phyloP scores from a whole-genome alignment of 805 yeast species.

The Saccharomycopsis fodiens region DNA sequence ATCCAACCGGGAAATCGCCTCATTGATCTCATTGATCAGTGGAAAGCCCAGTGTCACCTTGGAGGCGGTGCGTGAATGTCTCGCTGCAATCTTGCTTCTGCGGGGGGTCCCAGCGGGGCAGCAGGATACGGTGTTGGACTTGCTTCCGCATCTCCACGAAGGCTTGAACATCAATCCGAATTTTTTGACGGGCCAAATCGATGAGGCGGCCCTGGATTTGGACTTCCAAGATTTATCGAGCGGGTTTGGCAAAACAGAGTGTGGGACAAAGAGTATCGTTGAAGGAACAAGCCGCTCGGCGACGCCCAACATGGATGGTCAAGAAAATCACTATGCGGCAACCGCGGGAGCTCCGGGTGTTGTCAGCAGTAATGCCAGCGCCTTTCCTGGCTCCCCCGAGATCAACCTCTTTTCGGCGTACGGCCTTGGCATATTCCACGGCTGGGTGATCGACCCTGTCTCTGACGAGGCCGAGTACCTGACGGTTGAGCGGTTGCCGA shows the following conservation, averaged over 20 bases:
- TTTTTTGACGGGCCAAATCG: constrained; percentile 30
- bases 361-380: neutral
- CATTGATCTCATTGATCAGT: constrained; percentile 1
- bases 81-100: neutral
- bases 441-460: constrained; percentile 62
- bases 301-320: neutral
- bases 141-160: constrained; percentile 34
- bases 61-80: neutral
- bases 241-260: neutral
- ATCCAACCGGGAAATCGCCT: constrained; percentile 1
- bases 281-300: neutral
- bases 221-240: constrained; percentile 4
- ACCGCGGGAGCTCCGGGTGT: constrained; percentile 19
- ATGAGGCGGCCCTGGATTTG: constrained; percentile 8
- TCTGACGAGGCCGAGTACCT: constrained; percentile 28
- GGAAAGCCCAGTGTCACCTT: neutral
- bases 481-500: constrained; percentile 33
- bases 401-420: constrained; percentile 50
- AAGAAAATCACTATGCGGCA: neutral
- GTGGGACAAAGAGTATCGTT: neutral
- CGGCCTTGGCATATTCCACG: constrained; percentile 64
- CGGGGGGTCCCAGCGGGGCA: neutral
- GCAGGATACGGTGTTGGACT: constrained; percentile 24
- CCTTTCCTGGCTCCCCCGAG: constrained; percentile 48
- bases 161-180: constrained; percentile 38